These are phyloP conservation scores for Plicaturopsis crispa DNA, from an alignment of 768 basidiomycete genomes.

Conservation along the genomic window DNA sequence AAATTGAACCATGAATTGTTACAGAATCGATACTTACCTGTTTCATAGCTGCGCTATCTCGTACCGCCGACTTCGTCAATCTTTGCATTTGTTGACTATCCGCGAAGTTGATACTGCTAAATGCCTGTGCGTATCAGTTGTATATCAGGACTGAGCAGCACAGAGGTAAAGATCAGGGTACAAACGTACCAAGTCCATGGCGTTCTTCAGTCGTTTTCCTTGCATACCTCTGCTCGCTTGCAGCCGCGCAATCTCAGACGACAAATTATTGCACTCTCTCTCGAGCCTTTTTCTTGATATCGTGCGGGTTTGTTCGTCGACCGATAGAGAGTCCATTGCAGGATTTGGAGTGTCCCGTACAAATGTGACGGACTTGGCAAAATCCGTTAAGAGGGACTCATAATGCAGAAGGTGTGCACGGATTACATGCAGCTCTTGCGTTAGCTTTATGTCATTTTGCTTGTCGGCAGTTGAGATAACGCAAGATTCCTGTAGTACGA, in stretches of 20 bases:
- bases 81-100: conserved; percentile 23
- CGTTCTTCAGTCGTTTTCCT: conserved; percentile 20
- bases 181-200: conserved; percentile 28
- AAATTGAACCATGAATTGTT: too few species aligned
- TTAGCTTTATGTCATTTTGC: conserved; percentile 35
- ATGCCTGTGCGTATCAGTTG: too few species aligned
- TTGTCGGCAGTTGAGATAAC: conserved; percentile 31
- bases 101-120: conserved; percentile 49
- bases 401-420: conserved; percentile 55
- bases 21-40: conserved; percentile 12
- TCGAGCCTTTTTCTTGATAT: conserved; percentile 28
- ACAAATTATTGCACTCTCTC: conserved; percentile 39
- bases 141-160: too few species aligned
- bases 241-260: conserved; percentile 41
- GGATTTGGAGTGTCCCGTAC: conserved; percentile 42
- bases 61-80: not conserved
- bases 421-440: conserved; percentile 46
- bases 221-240: conserved; percentile 19
- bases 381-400: conserved; percentile 43
- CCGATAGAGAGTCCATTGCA: conserved; percentile 24
- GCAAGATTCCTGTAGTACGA: conserved; percentile 30
- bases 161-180: too few species aligned
- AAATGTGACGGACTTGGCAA: conserved; percentile 43
- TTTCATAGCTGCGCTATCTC: conserved; percentile 22
- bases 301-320: conserved; percentile 18